These are phyloP conservation scores for Brassica cretica DNA, from an alignment of 345 rosid genomes.

Conservation along the genomic window DNA sequence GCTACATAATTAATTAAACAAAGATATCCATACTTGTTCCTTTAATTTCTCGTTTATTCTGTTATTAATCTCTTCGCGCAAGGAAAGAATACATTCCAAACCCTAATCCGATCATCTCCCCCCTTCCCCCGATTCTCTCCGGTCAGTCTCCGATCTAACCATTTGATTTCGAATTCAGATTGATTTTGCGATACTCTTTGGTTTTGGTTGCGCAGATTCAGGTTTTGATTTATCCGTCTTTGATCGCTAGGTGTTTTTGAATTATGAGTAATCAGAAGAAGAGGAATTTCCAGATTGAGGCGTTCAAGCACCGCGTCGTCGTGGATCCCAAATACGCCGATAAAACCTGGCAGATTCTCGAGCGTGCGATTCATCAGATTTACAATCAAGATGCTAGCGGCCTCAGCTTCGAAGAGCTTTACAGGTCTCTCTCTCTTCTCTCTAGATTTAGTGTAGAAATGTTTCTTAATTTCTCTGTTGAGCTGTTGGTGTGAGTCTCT, in stretches of 20 bases:
- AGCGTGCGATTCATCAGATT: constrained; percentile 97
- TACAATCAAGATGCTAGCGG: constrained; percentile 98
- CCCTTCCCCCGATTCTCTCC: constrained; percentile 18
- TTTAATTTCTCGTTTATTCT: neutral
- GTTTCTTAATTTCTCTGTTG: neutral
- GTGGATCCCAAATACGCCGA: constrained; percentile 98
- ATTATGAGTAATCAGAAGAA: constrained; percentile 88
- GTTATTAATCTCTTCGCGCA: constrained; percentile 7
- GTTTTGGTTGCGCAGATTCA: constrained; percentile 11
- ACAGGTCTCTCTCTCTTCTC: constrained; percentile 50
- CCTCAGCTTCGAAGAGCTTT: constrained; percentile 96
- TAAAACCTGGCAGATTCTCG: constrained; percentile 96
- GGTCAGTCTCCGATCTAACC: neutral
- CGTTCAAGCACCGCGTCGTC: constrained; percentile 94
- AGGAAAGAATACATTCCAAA: constrained; percentile 35
- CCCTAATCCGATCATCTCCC: constrained; percentile 35
- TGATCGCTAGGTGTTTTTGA: neutral
- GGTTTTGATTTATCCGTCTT: neutral
- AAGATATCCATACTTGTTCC: neutral
- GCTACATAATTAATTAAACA: neutral
- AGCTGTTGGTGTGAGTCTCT: too few species aligned
- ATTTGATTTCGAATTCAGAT: neutral
- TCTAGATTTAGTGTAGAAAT: too few species aligned
- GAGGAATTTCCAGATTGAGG: constrained; percentile 97
- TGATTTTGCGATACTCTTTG: constrained; percentile 13